Evolutionary conservation across 2,329 filamentous ascomycete genomes (phyloP).

Genomic region (Aureobasidium sp.): DNA sequence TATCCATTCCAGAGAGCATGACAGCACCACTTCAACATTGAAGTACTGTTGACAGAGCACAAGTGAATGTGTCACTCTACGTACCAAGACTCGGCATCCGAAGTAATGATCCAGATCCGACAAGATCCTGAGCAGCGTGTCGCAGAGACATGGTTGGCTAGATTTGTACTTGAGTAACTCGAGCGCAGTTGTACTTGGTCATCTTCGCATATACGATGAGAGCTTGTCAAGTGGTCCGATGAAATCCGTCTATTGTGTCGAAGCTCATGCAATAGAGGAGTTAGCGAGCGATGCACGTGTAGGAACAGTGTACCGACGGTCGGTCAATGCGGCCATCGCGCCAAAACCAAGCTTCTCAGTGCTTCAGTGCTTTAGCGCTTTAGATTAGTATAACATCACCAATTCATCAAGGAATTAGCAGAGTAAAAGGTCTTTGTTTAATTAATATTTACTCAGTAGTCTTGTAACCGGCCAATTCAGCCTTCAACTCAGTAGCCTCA

Average conservation of each 20-base stretch:
- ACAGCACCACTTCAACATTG: not conserved
- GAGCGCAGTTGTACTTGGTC: not conserved
- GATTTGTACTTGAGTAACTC: not conserved
- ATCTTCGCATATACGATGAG: not conserved
- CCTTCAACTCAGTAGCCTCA: too few relatives aligned
- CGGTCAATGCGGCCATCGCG: too few relatives aligned
- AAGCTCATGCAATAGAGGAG: not conserved
- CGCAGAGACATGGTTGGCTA: not conserved
- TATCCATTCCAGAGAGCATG: not conserved
- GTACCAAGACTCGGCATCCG: not conserved
- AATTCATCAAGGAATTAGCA: too few relatives aligned
- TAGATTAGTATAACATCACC: too few relatives aligned
- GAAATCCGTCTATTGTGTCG: not conserved
- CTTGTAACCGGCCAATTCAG: too few relatives aligned
- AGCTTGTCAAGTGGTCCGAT: not conserved
- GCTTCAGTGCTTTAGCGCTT: too few relatives aligned
- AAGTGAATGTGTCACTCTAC: not conserved
- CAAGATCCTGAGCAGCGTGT: not conserved
- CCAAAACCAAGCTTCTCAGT: too few relatives aligned
- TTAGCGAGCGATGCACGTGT: not conserved
- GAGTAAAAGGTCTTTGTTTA: too few relatives aligned
- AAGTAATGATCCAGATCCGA: not conserved
- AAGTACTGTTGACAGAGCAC: not conserved
- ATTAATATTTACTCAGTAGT: too few relatives aligned
- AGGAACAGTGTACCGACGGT: not conserved